Evolutionary conservation across 2,329 filamentous ascomycete genomes (phyloP), one percentile per base, ranked within the genome.

Genomic region (Fonsecaea pugnacius): DNA sequence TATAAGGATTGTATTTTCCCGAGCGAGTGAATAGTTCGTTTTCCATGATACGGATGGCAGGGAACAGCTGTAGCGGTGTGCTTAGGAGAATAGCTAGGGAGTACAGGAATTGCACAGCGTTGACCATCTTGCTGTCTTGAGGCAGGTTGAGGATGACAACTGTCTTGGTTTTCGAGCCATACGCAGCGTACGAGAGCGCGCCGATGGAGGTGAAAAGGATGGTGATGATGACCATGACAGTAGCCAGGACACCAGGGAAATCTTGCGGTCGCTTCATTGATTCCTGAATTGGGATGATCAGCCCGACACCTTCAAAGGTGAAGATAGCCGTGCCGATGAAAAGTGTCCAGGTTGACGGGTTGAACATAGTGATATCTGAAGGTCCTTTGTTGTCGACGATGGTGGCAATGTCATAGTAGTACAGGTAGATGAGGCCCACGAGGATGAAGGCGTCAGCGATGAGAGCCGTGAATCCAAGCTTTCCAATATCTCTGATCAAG

Each of bases 321-420:
- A 99, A 99, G 75, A 99, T 98, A 32, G 96, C 95, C 0, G 96
- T 99, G 67, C 95, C 96, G 72, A 99, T 99, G 76, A 99, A 98
- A 4, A 99, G 84, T 0, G 95, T 96, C 95, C 96, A 99, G 75
- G 92, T 89, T 66, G 90, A 87, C 46, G 89, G 78, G 80, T 99
- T 99, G 84, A 99, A 98, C 73, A 90, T 84, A 70, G 90, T 86
- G 73, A 98, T 93, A 75, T 99, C 95, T 4, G 92, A 85, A 27
- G 96, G 79, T n/a, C 78, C 79, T 12, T 92, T 92, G 62, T 85
- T 80, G 60, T 91, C 83, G 67, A 87, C 87, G 58, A 99, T 88
- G 1, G 94, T 97, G 70, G 90, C 81, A 68, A 98, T 84, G 74
- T 98, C 95, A 78, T 92, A 98, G 80, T 96, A 98, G 75, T 97